Evolutionary conservation across 257 asterid species (phyloP).

Genomic region (Salvia hispanica): DNA sequence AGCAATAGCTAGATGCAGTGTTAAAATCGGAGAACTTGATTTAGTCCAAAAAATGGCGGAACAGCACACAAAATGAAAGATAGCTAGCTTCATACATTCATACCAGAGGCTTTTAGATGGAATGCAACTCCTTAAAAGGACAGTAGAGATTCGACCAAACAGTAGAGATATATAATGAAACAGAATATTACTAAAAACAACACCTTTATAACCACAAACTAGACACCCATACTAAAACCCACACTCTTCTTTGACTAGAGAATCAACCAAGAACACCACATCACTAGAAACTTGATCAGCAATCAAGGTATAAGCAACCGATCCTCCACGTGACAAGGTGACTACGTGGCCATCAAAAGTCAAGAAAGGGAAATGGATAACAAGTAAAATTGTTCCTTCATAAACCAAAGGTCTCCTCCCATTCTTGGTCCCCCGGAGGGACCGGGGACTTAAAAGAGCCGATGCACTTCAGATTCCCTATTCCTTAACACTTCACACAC

Average conservation of each 20-base stretch:
- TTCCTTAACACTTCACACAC: too few species aligned
- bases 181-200: too few species aligned
- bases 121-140: conserved; percentile 5
- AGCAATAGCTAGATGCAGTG: too few species aligned
- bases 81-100: too few species aligned
- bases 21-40: too few species aligned
- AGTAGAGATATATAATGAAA: not conserved
- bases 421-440: not conserved
- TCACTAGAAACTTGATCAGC: not conserved
- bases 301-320: conserved; percentile 12
- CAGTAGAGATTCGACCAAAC: conserved; percentile 14
- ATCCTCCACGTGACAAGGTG: too few species aligned
- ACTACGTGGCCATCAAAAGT: too few species aligned
- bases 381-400: not conserved
- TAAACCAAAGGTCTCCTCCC: not conserved
- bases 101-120: too few species aligned
- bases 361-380: not conserved
- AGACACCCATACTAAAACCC: too few species aligned
- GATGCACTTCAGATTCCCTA: not conserved
- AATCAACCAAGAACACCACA: conserved; percentile 12
- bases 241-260: not conserved
- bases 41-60: too few species aligned
- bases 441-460: not conserved
- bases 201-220: too few species aligned
- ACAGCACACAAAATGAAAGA: too few species aligned